Evolutionary conservation across 2,329 filamentous ascomycete genomes (phyloP).

Genomic region (Microdochium nivale): DNA sequence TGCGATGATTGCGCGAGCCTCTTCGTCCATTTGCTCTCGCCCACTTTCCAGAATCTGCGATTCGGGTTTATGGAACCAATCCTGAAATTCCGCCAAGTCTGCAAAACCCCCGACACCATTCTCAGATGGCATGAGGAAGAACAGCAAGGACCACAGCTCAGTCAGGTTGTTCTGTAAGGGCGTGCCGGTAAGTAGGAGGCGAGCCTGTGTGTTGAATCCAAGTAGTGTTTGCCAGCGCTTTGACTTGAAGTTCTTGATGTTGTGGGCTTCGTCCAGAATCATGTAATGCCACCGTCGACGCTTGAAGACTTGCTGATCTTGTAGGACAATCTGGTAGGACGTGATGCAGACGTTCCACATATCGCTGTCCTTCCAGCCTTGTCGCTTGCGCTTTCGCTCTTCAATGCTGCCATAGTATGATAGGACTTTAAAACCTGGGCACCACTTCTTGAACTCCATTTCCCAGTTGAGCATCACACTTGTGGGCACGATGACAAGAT

Average conservation of each 20-base stretch:
- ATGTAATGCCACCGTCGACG: constrained; percentile 94
- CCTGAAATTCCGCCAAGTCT: constrained; percentile 89
- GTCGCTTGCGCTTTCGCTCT: constrained; percentile 82
- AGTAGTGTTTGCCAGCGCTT: constrained; percentile 94
- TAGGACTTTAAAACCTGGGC: constrained; percentile 94
- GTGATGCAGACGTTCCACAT: constrained; percentile 97
- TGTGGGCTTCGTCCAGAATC: constrained; percentile 96
- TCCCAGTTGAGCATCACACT: constrained; percentile 99
- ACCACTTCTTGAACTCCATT: constrained; percentile 99
- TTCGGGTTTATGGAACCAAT: constrained; percentile 91
- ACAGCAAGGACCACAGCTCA: constrained; percentile 92
- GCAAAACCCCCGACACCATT: constrained; percentile 85
- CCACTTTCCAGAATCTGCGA: constrained; percentile 95
- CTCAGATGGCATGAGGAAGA: constrained; percentile 91
- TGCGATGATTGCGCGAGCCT: constrained; percentile 82
- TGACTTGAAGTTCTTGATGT: constrained; percentile 99
- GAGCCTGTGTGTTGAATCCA: constrained; percentile 82
- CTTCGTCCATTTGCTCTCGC: constrained; percentile 86
- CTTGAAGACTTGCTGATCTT: constrained; percentile 91
- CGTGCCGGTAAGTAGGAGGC: constrained; percentile 85
- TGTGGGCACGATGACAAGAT: constrained; percentile 91
- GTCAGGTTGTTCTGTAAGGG: constrained; percentile 95
- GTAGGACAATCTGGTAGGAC: constrained; percentile 90
- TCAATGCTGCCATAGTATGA: constrained; percentile 94
- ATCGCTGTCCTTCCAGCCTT: constrained; percentile 89